Evolutionary conservation across 108 stramenopile genomes (phyloP).

Genomic region (Skeletonema potamos): DNA sequence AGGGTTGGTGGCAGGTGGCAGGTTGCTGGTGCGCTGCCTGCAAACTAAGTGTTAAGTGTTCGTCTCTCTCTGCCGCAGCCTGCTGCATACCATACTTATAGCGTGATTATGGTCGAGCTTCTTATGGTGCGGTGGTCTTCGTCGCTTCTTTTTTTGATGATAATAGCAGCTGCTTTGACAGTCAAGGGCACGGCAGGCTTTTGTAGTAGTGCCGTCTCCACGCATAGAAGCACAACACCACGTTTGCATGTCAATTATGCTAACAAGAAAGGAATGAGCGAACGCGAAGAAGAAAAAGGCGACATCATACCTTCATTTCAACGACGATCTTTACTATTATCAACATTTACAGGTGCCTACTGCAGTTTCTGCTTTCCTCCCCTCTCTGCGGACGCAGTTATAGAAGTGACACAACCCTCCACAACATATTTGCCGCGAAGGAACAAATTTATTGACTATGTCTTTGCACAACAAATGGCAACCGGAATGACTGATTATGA

Average conservation of each 20-base stretch:
- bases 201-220: not conserved
- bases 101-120: too few relatives aligned
- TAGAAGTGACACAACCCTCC: slow-evolving; percentile 27
- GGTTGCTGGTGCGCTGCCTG: too few relatives aligned
- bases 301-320: not conserved
- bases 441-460: slow-evolving; percentile 17
- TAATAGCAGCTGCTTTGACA: not conserved
- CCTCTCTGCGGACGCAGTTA: slow-evolving; percentile 17
- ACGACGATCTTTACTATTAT: not conserved
- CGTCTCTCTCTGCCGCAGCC: too few relatives aligned
- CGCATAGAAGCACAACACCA: not conserved
- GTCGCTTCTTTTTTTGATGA: too few relatives aligned
- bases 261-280: not conserved
- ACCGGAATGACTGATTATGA: slow-evolving; percentile 53
- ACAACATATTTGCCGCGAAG: slow-evolving; percentile 21
- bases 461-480: slow-evolving; percentile 46
- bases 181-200: not conserved
- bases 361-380: not conserved
- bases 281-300: not conserved
- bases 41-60: too few relatives aligned
- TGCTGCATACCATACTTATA: too few relatives aligned
- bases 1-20: too few relatives aligned
- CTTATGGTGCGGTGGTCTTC: not conserved
- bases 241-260: not conserved
- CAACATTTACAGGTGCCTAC: not conserved